Conservation (phyloP, 768 basidiomycete species). For the Suillus hirtellus region DNA sequence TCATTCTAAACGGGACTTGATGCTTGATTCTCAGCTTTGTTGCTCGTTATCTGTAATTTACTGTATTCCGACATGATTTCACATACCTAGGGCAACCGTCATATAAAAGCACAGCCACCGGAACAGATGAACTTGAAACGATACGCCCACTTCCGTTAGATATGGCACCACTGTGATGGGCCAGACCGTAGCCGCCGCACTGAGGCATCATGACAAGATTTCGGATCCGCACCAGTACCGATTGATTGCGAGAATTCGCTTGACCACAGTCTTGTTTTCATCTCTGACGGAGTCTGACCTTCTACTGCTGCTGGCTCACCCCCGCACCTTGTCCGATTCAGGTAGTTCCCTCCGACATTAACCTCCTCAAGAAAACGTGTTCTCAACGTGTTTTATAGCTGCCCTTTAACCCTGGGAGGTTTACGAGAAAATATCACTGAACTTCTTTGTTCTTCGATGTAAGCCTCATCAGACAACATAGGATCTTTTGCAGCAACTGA, state of each 20-base stretch:
- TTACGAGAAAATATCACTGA: conserved; percentile 22
- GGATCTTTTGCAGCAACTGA: conserved; percentile 6
- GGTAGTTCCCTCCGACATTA: conserved; percentile 20
- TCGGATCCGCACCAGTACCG: conserved; percentile 7
- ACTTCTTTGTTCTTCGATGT: conserved; percentile 24
- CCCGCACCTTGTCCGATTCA: conserved; percentile 21
- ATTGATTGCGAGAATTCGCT: neutral
- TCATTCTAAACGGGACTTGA: neutral
- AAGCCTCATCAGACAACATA: conserved; percentile 14
- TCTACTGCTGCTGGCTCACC: conserved; percentile 17
- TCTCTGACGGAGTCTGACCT: neutral
- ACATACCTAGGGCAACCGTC: neutral
- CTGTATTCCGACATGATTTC: neutral
- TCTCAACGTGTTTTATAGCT: conserved; percentile 24
- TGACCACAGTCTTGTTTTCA: neutral
- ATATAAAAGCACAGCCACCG: neutral
- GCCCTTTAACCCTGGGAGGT: conserved; percentile 29
- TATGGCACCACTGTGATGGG: neutral
- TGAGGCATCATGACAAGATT: conserved; percentile 3
- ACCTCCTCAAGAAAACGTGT: conserved; percentile 31
- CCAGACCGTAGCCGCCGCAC: neutral
- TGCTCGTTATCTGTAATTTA: conserved; percentile 7
- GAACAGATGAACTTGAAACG: neutral
- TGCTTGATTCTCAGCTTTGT: neutral
- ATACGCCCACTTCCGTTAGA: conserved; percentile 4